A percentile compares a stretch with the other conserved stretches of the same genome.
Conservation (phyloP, 192 early-diverging fungal species). For the Chytriomyces sp. region DNA sequence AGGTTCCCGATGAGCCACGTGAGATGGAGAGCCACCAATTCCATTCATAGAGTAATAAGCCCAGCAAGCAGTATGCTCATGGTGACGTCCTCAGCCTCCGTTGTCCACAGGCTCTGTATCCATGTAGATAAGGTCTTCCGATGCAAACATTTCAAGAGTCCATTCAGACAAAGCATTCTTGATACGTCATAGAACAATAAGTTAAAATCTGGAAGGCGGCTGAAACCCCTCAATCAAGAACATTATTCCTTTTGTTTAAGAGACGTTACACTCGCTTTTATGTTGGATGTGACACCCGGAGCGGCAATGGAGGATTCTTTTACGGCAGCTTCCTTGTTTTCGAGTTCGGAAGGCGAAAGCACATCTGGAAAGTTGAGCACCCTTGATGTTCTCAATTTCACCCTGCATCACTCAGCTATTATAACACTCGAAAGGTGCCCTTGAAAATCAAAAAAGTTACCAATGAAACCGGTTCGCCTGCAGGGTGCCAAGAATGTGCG, state of each 20-base stretch:
- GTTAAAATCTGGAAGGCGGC: too few relatives aligned
- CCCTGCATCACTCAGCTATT: not conserved
- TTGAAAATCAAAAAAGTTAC: conserved; percentile 20
- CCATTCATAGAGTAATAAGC: too few relatives aligned
- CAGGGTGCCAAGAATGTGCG: conserved; percentile 30
- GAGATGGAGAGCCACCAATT: too few relatives aligned
- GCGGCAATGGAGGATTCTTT: not conserved
- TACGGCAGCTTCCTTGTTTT: not conserved
- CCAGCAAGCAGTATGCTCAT: too few relatives aligned
- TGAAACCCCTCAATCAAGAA: too few relatives aligned
- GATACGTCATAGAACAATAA: too few relatives aligned
- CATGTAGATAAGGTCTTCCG: too few relatives aligned
- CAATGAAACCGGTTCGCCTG: conserved; percentile 43
- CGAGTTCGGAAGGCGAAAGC: conserved; percentile 16
- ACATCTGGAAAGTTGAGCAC: conserved; percentile 13
- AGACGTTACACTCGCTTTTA: not conserved
- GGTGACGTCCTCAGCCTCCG: too few relatives aligned
- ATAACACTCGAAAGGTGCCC: not conserved
- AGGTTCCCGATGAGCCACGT: too few relatives aligned
- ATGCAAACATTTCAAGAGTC: too few relatives aligned
- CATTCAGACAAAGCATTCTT: too few relatives aligned
- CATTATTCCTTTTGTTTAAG: not conserved
- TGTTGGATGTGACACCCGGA: not conserved
- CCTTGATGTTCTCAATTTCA: conserved; percentile 12
- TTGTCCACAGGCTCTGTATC: too few relatives aligned